These are phyloP conservation scores for Grigorovia yakushimaensis DNA, from an alignment of 805 yeast species.

Conservation along the genomic window DNA sequence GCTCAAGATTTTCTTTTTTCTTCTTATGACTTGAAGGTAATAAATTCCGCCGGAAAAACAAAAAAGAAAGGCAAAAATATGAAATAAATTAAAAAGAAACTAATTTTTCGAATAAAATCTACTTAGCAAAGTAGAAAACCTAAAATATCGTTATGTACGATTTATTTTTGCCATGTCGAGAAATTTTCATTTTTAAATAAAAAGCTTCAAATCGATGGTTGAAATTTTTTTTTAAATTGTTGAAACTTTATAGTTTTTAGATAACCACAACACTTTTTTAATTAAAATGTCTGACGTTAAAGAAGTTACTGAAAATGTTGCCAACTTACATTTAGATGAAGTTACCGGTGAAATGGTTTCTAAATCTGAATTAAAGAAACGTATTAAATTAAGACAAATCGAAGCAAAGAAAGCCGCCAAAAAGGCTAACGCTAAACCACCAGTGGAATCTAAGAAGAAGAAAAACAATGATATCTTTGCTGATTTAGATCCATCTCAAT, in stretches of 20 bases:
- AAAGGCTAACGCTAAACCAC: slow-evolving; percentile 48
- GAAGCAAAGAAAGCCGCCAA: slow-evolving; percentile 91
- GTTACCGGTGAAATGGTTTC: slow-evolving; percentile 95
- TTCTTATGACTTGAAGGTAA: background rate
- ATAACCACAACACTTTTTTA: background rate
- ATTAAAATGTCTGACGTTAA: slow-evolving; percentile 37
- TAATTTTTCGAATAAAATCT: background rate
- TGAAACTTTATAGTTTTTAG: background rate
- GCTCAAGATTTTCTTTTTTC: background rate
- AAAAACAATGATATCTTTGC: slow-evolving; percentile 49
- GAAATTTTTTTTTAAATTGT: too few species aligned
- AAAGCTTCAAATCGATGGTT: background rate
- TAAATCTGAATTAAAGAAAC: slow-evolving; percentile 89
- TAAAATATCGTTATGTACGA: background rate
- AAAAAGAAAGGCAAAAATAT: background rate
- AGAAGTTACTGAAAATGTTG: slow-evolving; percentile 62
- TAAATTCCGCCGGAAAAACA: background rate
- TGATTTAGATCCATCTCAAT: slow-evolving; percentile 91
- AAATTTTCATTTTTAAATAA: background rate
- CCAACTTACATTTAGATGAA: slow-evolving; percentile 76
- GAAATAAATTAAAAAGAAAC: background rate
- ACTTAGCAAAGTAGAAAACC: background rate
- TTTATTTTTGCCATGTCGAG: background rate
- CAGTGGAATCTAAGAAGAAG: slow-evolving; percentile 41
- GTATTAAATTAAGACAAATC: slow-evolving; percentile 78